Percentiles rank a stretch among this genome's conserved stretches.
These are phyloP conservation scores for Carex littledalei DNA, from an alignment of 176 grass and related monocot genomes.

Conservation along the genomic window DNA sequence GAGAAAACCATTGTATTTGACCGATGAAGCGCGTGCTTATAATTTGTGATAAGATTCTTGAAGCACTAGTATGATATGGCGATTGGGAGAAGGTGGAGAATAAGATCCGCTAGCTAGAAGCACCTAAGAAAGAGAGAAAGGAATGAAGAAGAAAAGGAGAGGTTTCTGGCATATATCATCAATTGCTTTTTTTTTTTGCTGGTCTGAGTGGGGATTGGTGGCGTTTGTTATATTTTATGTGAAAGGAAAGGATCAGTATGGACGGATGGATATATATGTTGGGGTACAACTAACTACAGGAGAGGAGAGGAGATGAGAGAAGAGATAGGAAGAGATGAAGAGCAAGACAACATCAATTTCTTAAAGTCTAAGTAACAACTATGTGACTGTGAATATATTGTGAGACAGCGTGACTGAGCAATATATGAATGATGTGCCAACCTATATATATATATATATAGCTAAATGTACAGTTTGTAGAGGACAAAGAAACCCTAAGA, in stretches of 20 bases:
- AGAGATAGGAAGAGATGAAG: not conserved
- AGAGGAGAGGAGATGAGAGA: not conserved
- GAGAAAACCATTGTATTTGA: conserved; percentile 89
- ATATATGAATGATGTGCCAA: not conserved
- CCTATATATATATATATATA: not conserved
- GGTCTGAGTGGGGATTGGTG: conserved; percentile 39
- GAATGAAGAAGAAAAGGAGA: conserved; percentile 31
- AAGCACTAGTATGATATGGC: conserved; percentile 33
- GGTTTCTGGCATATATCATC: conserved; percentile 3
- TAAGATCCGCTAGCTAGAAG: conserved; percentile 43
- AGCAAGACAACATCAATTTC: not conserved
- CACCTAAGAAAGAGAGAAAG: conserved; percentile 12
- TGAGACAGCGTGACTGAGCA: conserved; percentile 5
- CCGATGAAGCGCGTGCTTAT: conserved; percentile 1
- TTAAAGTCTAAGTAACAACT: not conserved
- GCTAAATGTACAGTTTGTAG: not conserved
- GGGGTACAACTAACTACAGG: not conserved
- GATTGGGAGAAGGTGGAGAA: conserved; percentile 49
- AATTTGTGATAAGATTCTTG: conserved; percentile 43
- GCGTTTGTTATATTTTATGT: conserved; percentile 48
- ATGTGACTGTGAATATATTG: not conserved
- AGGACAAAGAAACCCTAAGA: not conserved
- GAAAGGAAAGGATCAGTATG: conserved; percentile 51
- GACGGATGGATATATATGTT: not conserved
- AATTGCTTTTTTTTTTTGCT: not conserved